These are phyloP conservation scores for Cladosporium sp. DNA, from an alignment of 2,329 filamentous ascomycete species.

Conservation along the genomic window DNA sequence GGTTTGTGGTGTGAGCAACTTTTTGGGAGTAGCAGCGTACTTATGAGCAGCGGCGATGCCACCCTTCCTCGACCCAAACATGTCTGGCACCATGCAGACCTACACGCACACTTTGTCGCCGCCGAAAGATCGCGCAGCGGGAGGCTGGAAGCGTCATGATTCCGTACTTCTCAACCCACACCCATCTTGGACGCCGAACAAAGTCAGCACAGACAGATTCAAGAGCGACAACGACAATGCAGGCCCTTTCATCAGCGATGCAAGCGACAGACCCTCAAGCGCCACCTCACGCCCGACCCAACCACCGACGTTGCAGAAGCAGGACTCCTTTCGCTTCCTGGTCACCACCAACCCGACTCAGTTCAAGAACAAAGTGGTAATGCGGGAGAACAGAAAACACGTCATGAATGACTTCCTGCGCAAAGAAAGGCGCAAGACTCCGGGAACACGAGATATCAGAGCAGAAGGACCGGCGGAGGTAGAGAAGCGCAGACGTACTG, in stretches of 20 bases:
- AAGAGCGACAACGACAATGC: not conserved
- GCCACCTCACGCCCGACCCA: not conserved
- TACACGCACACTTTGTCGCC: not conserved
- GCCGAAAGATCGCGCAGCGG: not conserved
- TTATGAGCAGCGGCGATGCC: not conserved
- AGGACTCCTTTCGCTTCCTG: slow-evolving; percentile 27
- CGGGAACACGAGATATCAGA: not conserved
- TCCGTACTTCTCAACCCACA: not conserved
- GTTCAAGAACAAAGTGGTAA: slow-evolving; percentile 31
- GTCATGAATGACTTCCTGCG: slow-evolving; percentile 37
- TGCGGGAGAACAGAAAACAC: slow-evolving; percentile 33
- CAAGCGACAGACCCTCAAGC: not conserved
- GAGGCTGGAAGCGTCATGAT: not conserved
- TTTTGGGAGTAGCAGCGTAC: not conserved
- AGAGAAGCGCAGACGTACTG: not conserved
- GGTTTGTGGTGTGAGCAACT: not conserved
- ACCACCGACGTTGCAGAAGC: not conserved
- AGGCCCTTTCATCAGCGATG: no score
- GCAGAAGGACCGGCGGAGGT: not conserved
- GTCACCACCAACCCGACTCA: slow-evolving; percentile 26
- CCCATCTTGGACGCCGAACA: not conserved
- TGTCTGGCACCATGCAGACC: not conserved
- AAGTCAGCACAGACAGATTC: not conserved
- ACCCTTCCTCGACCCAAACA: not conserved
- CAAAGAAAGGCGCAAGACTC: slow-evolving; percentile 28